Percentiles rank a stretch among this genome's conserved stretches.
Conservation (phyloP, 768 basidiomycete genomes). For the Cytidiella melzeri region DNA sequence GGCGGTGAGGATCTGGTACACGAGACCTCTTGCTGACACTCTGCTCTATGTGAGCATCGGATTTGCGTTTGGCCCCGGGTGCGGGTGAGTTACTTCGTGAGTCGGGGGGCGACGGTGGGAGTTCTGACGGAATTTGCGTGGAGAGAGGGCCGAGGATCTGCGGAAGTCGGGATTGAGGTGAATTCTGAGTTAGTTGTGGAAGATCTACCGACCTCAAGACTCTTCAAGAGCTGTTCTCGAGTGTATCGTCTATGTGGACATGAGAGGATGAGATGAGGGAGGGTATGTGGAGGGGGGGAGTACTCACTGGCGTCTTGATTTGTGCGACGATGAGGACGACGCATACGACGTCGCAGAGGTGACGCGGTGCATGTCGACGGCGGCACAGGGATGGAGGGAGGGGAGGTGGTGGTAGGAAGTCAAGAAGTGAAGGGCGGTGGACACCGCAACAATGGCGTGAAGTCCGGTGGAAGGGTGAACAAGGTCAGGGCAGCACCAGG, state of each 20-base stretch:
- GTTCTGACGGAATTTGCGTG: slow-evolving; percentile 36
- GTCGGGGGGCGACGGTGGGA: slow-evolving; percentile 40
- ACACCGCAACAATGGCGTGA: slow-evolving; percentile 37
- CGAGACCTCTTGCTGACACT: slow-evolving; percentile 29
- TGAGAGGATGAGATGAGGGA: slow-evolving; percentile 11
- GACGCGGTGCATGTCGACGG: slow-evolving; percentile 25
- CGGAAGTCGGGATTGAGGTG: slow-evolving; percentile 1
- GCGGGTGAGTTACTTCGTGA: slow-evolving; percentile 38
- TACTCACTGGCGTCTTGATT: slow-evolving; percentile 27
- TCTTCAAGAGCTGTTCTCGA: slow-evolving; percentile 32
- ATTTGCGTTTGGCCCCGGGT: slow-evolving; percentile 35
- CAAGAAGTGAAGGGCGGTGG: slow-evolving; percentile 33
- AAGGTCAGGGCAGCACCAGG: slow-evolving; percentile 20
- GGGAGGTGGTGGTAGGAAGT: slow-evolving; percentile 34
- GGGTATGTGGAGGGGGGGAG: slow-evolving; percentile 19
- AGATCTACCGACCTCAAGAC: slow-evolving; percentile 30
- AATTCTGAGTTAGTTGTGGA: neutral
- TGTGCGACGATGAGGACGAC: slow-evolving; percentile 18
- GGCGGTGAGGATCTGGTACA: slow-evolving; percentile 16
- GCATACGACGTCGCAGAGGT: slow-evolving; percentile 24
- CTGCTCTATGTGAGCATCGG: slow-evolving; percentile 20
- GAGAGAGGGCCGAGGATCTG: slow-evolving; percentile 27
- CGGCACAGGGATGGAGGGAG: slow-evolving; percentile 15
- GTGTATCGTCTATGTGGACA: slow-evolving; percentile 17
- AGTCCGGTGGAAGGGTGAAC: slow-evolving; percentile 21